phyloP scores from a whole-genome alignment of 306 rosid species.

The Prunus davidiana region DNA sequence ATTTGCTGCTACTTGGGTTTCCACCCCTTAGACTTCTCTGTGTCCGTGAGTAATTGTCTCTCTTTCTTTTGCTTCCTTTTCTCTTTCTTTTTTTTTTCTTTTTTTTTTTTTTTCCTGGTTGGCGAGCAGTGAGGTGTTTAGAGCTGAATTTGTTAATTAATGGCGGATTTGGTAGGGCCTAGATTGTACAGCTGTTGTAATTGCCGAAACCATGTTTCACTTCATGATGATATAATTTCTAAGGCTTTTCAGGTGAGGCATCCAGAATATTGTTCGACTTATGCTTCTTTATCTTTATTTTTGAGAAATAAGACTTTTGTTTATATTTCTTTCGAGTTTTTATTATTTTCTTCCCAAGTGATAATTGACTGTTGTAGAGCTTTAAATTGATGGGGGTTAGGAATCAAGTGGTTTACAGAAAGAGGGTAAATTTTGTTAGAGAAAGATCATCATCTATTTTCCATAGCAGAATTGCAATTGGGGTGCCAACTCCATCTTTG shows the following conservation, averaged over 20 bases:
- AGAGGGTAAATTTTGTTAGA: background rate
- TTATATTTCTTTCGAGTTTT: background rate
- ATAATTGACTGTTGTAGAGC: slow-evolving; percentile 13
- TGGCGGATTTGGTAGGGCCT: slow-evolving; percentile 90
- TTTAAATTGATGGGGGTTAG: background rate
- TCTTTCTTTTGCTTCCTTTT: background rate
- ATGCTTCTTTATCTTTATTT: background rate
- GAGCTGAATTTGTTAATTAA: slow-evolving; percentile 36
- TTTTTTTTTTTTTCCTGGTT: background rate
- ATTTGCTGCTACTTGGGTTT: background rate
- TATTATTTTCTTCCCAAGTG: background rate
- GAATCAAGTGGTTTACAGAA: slow-evolving; percentile 4
- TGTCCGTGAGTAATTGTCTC: background rate
- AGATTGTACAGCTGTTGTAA: slow-evolving; percentile 91
- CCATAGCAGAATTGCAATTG: background rate
- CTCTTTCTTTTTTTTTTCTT: background rate
- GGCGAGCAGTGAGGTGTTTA: slow-evolving; percentile 33
- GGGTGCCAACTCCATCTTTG: background rate
- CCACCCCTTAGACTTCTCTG: background rate
- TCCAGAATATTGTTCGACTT: background rate
- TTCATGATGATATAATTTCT: slow-evolving; percentile 95
- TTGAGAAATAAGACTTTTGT: background rate
- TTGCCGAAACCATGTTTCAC: slow-evolving; percentile 90
- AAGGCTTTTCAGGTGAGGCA: slow-evolving; percentile 89
- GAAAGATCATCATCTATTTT: background rate